phyloP scores from a whole-genome alignment of 768 basidiomycete genomes.

The Amanita phalloides region DNA sequence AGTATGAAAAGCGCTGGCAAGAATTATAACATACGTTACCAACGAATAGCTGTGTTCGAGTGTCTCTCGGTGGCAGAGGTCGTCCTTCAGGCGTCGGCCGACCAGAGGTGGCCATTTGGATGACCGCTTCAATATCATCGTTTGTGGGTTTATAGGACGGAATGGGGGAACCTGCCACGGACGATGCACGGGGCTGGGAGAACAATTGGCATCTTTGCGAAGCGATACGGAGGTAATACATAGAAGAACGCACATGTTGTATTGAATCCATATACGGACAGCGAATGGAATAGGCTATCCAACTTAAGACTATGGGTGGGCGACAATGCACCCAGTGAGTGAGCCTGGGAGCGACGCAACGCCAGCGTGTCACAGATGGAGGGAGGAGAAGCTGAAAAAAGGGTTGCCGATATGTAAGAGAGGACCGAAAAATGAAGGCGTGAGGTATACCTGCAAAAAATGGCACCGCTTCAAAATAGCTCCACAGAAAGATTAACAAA shows the following conservation, averaged over 20 bases:
- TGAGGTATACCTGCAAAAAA: conserved; percentile 7
- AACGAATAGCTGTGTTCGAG: conserved; percentile 90
- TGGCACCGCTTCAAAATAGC: conserved; percentile 7
- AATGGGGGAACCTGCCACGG: conserved; percentile 6
- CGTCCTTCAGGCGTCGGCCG: conserved; percentile 40
- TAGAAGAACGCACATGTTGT: conserved; percentile 4
- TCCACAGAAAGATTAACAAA: conserved; percentile 8
- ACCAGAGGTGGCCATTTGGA: conserved; percentile 79
- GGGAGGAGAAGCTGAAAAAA: background rate
- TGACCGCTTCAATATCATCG: conserved; percentile 88
- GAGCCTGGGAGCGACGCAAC: background rate
- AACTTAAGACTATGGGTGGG: background rate
- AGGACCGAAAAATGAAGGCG: conserved; percentile 1
- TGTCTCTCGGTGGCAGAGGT: conserved; percentile 53
- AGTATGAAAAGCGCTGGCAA: conserved; percentile 2
- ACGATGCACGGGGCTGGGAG: conserved; percentile 1
- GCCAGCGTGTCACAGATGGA: conserved; percentile 4
- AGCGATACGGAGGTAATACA: background rate
- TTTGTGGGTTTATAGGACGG: conserved; percentile 36
- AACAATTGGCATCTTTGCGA: background rate
- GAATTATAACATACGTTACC: conserved; percentile 64
- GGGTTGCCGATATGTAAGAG: background rate
- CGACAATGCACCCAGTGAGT: background rate
- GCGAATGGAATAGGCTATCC: background rate
- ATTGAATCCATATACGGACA: conserved; percentile 5